Conservation (phyloP, 768 basidiomycete species). For the Gloeostereum incarnatum region DNA sequence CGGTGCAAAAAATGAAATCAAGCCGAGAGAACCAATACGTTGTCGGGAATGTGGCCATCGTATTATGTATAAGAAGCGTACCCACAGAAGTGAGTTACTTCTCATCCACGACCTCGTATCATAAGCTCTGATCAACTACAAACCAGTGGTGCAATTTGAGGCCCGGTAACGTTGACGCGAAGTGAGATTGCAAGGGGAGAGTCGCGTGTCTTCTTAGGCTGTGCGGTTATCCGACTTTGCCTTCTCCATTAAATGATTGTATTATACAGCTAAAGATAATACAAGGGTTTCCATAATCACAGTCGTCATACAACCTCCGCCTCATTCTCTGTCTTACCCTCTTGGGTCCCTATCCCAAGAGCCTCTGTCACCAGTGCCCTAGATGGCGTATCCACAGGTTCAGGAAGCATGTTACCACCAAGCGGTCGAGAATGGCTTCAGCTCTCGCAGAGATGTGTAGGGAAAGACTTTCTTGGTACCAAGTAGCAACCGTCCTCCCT, state of each 20-base stretch:
- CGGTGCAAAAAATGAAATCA: constrained; percentile 87
- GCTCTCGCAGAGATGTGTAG: constrained; percentile 30
- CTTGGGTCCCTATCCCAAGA: too few species aligned
- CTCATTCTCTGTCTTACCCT: too few species aligned
- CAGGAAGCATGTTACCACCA: constrained; percentile 45
- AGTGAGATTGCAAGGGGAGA: too few species aligned
- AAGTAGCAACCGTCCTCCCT: constrained; percentile 35
- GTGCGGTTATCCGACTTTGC: too few species aligned
- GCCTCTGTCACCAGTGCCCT: constrained; percentile 29
- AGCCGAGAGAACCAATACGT: constrained; percentile 85
- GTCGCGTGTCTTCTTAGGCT: too few species aligned
- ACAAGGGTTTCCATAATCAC: too few species aligned
- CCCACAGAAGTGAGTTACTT: constrained; percentile 70
- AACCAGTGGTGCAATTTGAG: constrained; percentile 74
- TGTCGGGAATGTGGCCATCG: constrained; percentile 96
- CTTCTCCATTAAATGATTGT: too few species aligned
- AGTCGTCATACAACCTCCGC: too few species aligned
- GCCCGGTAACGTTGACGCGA: constrained; percentile 59
- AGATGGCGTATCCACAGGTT: constrained; percentile 39
- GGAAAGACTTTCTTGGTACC: constrained; percentile 27
- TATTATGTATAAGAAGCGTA: constrained; percentile 98
- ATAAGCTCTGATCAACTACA: constrained; percentile 1
- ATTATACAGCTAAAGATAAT: too few species aligned
- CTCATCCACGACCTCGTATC: neutral
- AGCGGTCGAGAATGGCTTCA: constrained; percentile 32